Base-by-base conservation (phyloP, 1,284 basidiomycete species). In the Chondrostereum purpureum region DNA sequence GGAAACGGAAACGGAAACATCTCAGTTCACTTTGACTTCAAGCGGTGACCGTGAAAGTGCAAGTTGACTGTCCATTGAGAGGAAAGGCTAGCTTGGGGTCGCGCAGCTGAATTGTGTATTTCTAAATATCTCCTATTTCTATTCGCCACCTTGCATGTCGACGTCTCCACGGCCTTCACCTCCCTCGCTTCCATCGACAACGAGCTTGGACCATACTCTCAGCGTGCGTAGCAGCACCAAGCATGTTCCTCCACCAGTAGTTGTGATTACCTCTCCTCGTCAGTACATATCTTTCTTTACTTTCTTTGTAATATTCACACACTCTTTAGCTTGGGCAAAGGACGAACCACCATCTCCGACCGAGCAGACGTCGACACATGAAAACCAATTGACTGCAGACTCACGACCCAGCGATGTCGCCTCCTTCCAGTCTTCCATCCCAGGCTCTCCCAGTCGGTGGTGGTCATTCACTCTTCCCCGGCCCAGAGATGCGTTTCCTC, bases 311-410 rank as follows among this genome's bases (percentile, higher is more conserved):
- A 41, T 31, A 53, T n/a, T n/a, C n/a, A n/a, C n/a, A n/a, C n/a
- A n/a, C n/a, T n/a, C n/a, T n/a, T 5, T 51, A 89, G 86, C 87
- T 46, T 89, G 87, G 87, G 87, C 86, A 6, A 73, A 76, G 54
- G 82, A 89, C 58, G 87, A 89, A 55, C 85, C 86, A 2, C 83
- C 84, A 5, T 87, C 85, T 0, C 84, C 85, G 4, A 73, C 66
- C 17, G 78, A 80, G 43, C 64, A 67, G 23, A 58, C 63, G 10
- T 56, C 62, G 17, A 58, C 58, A 44, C 57, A 59, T 53, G 51
- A 62, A 53, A 52, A 54, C 51, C 49, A 55, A 48, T 58, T 50
- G 49, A 48, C 55, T 17, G 50, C 64, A 46, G 68, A 71, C 22
- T 60, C 67, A 35, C 69, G 67, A 13, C 66, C 68, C 17, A 74